Evolutionary conservation across 1,284 basidiomycete genomes (phyloP).

Genomic region (Cryptococcus floricola): DNA sequence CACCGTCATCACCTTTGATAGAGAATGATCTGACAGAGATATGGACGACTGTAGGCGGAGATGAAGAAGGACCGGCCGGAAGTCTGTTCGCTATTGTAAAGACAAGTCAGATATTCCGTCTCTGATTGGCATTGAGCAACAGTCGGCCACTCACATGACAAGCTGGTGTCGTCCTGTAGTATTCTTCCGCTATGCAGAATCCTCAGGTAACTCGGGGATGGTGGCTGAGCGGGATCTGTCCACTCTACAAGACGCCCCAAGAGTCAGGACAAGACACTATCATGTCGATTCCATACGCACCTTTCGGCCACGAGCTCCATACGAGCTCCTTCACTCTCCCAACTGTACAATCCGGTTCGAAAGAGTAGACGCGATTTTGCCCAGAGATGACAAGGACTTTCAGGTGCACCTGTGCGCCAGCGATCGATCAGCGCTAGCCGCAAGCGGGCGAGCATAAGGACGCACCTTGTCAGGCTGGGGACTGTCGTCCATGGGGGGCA

Average conservation of each 20-base stretch:
- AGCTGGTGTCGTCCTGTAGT: constrained; percentile 74
- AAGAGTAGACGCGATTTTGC: constrained; percentile 65
- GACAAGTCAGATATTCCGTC: background rate
- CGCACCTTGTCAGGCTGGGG: too few relatives aligned
- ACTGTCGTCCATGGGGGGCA: too few relatives aligned
- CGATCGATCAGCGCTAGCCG: too few relatives aligned
- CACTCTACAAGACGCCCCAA: constrained; percentile 57
- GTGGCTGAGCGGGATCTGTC: constrained; percentile 65
- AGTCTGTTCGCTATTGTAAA: constrained; percentile 35
- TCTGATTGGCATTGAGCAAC: too few relatives aligned
- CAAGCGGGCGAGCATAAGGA: background rate
- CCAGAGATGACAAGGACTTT: constrained; percentile 75
- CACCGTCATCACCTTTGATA: constrained; percentile 38
- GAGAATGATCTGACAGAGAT: constrained; percentile 67
- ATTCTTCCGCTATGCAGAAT: constrained; percentile 78
- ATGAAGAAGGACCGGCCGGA: constrained; percentile 30
- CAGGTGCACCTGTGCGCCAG: constrained; percentile 56
- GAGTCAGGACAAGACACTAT: background rate
- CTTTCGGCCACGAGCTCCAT: constrained; percentile 77
- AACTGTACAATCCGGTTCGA: constrained; percentile 71
- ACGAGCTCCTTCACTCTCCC: constrained; percentile 77
- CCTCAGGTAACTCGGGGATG: constrained; percentile 70
- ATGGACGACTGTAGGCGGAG: constrained; percentile 67
- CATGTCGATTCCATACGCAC: constrained; percentile 50
- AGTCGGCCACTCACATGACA: constrained; percentile 57